Evolutionary conservation across 2,329 filamentous ascomycete species (phyloP).

Genomic region (Domatiomyces globalis): DNA sequence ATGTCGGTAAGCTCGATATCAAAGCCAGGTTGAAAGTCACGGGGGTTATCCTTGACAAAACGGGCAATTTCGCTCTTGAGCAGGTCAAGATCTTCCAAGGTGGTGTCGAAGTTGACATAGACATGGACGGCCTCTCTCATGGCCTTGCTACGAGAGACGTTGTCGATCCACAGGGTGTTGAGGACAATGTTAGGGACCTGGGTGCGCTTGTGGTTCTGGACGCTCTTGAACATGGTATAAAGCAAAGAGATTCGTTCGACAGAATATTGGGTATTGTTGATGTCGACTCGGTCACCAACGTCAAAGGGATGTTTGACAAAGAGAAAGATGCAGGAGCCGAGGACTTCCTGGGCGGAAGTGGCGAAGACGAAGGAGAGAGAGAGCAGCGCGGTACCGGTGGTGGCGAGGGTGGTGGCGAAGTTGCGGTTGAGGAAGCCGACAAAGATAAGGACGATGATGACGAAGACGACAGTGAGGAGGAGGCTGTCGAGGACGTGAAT

Average conservation of each 20-base stretch:
- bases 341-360: conserved; percentile 78
- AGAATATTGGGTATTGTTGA: conserved; percentile 52
- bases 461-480: conserved; percentile 62
- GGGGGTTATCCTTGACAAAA: conserved; percentile 79
- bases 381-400: conserved; percentile 78
- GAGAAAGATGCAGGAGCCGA: conserved; percentile 96
- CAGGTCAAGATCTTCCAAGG: conserved; percentile 76
- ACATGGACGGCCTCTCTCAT: conserved; percentile 79
- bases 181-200: conserved; percentile 84
- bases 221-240: conserved; percentile 79
- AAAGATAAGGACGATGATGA: conserved; percentile 74
- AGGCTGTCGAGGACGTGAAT: conserved; percentile 82
- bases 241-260: conserved; percentile 92
- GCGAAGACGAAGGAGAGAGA: conserved; percentile 96
- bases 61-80: conserved; percentile 70
- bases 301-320: conserved; percentile 98
- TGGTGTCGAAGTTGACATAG: conserved; percentile 71
- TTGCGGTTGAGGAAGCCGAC: conserved; percentile 78
- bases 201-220: conserved; percentile 63
- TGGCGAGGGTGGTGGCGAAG: conserved; percentile 73
- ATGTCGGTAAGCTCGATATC: conserved; percentile 64
- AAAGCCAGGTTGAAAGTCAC: conserved; percentile 81
- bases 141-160: conserved; percentile 75
- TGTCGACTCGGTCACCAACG: conserved; percentile 85
- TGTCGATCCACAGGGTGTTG: conserved; percentile 90